phyloP scores from a whole-genome alignment of 2,329 filamentous ascomycete genomes.

The Lachnellula subtilissima region DNA sequence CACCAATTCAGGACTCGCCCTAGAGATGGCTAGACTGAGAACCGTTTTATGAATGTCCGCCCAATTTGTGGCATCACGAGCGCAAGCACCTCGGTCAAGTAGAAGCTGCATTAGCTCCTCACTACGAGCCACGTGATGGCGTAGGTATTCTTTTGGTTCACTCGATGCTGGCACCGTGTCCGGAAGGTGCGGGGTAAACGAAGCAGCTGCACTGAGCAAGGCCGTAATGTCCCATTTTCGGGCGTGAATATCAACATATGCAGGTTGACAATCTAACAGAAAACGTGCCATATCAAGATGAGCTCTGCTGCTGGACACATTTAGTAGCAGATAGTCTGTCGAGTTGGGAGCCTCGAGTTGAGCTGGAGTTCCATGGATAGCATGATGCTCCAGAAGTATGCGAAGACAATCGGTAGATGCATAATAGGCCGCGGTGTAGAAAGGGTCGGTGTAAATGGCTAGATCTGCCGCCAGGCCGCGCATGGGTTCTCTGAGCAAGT shows the following conservation, averaged over 20 bases:
- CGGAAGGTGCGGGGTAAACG: constrained; percentile 3
- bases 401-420: constrained; percentile 15
- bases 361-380: constrained; percentile 3
- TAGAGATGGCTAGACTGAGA: constrained; percentile 11
- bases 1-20: constrained; percentile 11
- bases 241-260: too few relatives aligned
- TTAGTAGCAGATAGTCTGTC: constrained; percentile 10
- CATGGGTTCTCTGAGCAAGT: too few relatives aligned
- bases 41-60: constrained; percentile 2
- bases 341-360: constrained; percentile 1
- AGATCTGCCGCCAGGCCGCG: too few relatives aligned
- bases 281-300: constrained; percentile 14
- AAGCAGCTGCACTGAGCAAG: too few relatives aligned
- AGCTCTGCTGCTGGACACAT: constrained; percentile 11
- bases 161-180: neutral
- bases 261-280: constrained; percentile 12
- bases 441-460: constrained; percentile 5
- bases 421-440: constrained; percentile 14
- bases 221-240: too few relatives aligned
- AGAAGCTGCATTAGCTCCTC: constrained; percentile 5
- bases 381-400: constrained; percentile 15
- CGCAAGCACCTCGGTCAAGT: constrained; percentile 8
- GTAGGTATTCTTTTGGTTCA: neutral
- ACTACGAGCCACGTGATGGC: constrained; percentile 2
- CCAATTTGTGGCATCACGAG: constrained; percentile 3